These are phyloP conservation scores for Abelmoschus esculentus DNA, from an alignment of 345 rosid genomes.

Conservation along the genomic window DNA sequence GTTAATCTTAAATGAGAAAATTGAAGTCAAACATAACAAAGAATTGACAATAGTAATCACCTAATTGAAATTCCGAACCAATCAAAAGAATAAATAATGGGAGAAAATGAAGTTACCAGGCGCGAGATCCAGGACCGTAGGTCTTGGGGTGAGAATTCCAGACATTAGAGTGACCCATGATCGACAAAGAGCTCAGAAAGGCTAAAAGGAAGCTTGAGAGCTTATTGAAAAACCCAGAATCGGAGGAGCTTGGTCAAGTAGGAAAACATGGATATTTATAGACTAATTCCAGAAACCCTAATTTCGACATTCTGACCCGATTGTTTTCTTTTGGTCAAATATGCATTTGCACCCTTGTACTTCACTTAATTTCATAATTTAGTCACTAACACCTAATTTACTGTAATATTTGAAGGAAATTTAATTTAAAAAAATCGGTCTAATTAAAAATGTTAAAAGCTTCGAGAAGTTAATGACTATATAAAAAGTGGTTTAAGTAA, in stretches of 20 bases:
- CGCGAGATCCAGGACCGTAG: slow-evolving; percentile 49
- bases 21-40: too few relatives aligned
- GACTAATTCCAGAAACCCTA: background rate
- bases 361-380: background rate
- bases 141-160: slow-evolving; percentile 54
- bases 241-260: background rate
- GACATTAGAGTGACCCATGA: slow-evolving; percentile 50
- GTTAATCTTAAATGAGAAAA: background rate
- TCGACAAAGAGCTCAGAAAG: background rate
- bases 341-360: background rate
- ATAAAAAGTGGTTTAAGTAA: too few relatives aligned
- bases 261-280: background rate
- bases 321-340: background rate
- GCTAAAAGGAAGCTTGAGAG: background rate
- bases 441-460: too few relatives aligned
- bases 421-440: too few relatives aligned
- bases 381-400: too few relatives aligned
- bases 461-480: too few relatives aligned
- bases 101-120: slow-evolving; percentile 25
- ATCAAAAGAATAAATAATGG: background rate
- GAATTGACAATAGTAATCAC: background rate
- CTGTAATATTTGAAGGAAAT: too few relatives aligned
- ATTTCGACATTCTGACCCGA: background rate
- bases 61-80: background rate
- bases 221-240: background rate